phyloP scores from a whole-genome alignment of 805 yeast genomes.

The Saccharomyces mikatae region DNA sequence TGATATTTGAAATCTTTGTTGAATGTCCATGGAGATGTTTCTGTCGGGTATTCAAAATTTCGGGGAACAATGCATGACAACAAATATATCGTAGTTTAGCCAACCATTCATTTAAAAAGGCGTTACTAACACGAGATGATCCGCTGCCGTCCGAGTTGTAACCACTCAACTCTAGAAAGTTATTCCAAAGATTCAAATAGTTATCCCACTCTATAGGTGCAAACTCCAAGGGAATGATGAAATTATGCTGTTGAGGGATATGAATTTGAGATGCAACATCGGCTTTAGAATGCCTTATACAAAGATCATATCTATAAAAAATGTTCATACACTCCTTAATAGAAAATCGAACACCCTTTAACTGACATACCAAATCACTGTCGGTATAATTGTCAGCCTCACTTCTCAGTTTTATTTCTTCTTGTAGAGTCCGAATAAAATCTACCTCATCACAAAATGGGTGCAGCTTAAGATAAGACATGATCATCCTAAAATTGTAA shows the following conservation, averaged over 20 bases:
- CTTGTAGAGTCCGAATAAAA: constrained; percentile 9
- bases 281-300: constrained; percentile 67
- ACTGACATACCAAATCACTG: not conserved
- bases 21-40: constrained; percentile 3
- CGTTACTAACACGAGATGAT: constrained; percentile 45
- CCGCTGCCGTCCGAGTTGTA: constrained; percentile 41
- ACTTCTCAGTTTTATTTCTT: constrained; percentile 4
- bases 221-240: constrained; percentile 64
- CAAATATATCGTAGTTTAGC: constrained; percentile 66
- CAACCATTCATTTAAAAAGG: constrained; percentile 60
- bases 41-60: constrained; percentile 4
- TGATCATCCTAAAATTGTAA: constrained; percentile 60
- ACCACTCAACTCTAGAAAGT: constrained; percentile 52
- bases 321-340: constrained; percentile 41
- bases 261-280: constrained; percentile 71
- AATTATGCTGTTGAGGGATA: constrained; percentile 71
- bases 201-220: constrained; percentile 79
- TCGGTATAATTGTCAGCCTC: constrained; percentile 1
- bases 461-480: constrained; percentile 54
- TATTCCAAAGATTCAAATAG: constrained; percentile 55
- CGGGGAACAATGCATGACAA: constrained; percentile 55
- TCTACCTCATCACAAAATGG: constrained; percentile 48
- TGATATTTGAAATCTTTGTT: constrained; percentile 33
- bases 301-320: constrained; percentile 47
- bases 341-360: constrained; percentile 21